These are phyloP conservation scores for Blastobotrys persicus DNA, from an alignment of 1,139 yeast genomes.

Conservation along the genomic window DNA sequence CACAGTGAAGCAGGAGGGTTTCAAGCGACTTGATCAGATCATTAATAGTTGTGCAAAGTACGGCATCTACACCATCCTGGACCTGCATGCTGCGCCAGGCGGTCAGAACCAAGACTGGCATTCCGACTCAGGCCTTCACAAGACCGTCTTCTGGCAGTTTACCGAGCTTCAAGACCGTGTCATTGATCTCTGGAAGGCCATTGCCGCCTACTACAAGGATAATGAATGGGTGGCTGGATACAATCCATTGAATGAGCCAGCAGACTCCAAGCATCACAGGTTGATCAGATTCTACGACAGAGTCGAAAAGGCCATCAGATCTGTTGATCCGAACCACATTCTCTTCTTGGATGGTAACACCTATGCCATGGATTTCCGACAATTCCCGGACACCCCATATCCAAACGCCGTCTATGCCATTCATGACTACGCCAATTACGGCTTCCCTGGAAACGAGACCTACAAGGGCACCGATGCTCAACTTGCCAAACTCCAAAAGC, in stretches of 20 bases:
- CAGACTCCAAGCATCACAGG: slow-evolving; percentile 42
- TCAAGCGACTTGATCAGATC: slow-evolving; percentile 42
- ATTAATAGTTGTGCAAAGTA: slow-evolving; percentile 42
- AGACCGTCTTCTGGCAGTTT: slow-evolving; percentile 48
- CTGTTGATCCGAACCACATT: slow-evolving; percentile 46
- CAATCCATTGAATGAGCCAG: slow-evolving; percentile 50
- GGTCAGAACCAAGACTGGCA: slow-evolving; percentile 55
- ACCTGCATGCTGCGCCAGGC: slow-evolving; percentile 48
- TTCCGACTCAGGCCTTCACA: slow-evolving; percentile 45
- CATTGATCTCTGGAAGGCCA: slow-evolving; percentile 43
- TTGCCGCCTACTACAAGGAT: slow-evolving; percentile 45
- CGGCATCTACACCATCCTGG: slow-evolving; percentile 45
- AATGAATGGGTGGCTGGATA: slow-evolving; percentile 50
- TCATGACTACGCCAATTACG: slow-evolving; percentile 45
- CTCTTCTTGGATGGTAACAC: slow-evolving; percentile 49
- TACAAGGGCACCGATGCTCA: slow-evolving; percentile 26
- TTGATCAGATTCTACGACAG: slow-evolving; percentile 41
- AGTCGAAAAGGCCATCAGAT: slow-evolving; percentile 40
- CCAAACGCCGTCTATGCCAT: slow-evolving; percentile 48
- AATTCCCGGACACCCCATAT: slow-evolving; percentile 40
- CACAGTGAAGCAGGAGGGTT: slow-evolving; percentile 43
- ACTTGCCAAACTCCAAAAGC: slow-evolving; percentile 38
- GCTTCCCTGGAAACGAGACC: slow-evolving; percentile 40
- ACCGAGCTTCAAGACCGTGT: slow-evolving; percentile 45
- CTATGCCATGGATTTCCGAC: slow-evolving; percentile 48